Evolutionary conservation across 306 rosid genomes (phyloP), one percentile per base, ranked within the genome.

Genomic region (Alnus glutinosa): DNA sequence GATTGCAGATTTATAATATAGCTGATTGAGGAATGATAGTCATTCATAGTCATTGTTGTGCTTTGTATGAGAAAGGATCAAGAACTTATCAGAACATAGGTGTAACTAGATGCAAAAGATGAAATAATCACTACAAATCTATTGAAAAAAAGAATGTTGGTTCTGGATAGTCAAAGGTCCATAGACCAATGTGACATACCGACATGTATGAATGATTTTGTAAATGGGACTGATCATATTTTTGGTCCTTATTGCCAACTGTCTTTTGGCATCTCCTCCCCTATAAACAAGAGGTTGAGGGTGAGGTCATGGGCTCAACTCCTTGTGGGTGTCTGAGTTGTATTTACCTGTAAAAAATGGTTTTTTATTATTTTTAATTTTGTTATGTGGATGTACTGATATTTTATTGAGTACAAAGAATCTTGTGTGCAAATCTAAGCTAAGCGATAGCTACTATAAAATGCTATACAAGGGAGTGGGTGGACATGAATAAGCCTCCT

Each of bases 91-190:
- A n/a, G 23, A 58, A 11, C 14, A 51, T 4, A 39, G 4, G n/a
- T 77, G 63, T 69, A 32, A 46, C 59, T 73, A 62, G 63, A 59
- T 66, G 66, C 76, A 61, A 64, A n/a, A 34, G 74, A 71, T 61
- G 64, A 39, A 64, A 36, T 16, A 37, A 36, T 64, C 46, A 6
- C 19, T 36, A 64, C 3, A 14, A 14, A 32, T 58, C 18, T 32
- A 6, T 13, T 32, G 47, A 64, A 64, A 3, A 19, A 32, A 18
- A 2, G 19, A 36, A 23, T 19, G 5, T 23, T 58, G 64, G 36
- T 64, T 64, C 0, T 36, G 14, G 70, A 34, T 15, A 23, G 3
- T 64, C 46, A 13, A 15, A 18, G 23, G 16, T 64, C 0, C n/a
- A 64, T 16, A 63, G 47, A 63, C 16, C 47, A 63, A 14, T 63